phyloP scores from a whole-genome alignment of 805 yeast species.

The Sugiyamaella qingdaonensis region DNA sequence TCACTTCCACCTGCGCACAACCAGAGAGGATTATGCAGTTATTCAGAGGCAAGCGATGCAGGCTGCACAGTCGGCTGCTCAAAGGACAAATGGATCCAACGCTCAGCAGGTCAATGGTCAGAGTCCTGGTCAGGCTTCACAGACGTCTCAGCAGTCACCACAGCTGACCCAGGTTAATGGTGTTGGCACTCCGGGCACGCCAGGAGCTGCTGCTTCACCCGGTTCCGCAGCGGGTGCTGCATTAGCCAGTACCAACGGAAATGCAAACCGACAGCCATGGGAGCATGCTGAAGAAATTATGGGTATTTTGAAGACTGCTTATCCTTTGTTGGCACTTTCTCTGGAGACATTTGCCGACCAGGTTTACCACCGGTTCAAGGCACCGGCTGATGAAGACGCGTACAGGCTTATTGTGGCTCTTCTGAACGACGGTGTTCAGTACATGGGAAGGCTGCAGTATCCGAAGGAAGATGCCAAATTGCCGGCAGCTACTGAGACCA shows the following conservation, averaged over 20 bases:
- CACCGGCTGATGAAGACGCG: slow-evolving; percentile 93
- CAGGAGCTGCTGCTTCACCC: slow-evolving; percentile 3
- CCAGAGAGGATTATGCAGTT: slow-evolving; percentile 88
- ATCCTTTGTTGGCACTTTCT: slow-evolving; percentile 87
- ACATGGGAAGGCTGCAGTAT: slow-evolving; percentile 76
- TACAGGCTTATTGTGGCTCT: slow-evolving; percentile 89
- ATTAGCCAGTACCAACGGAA: slow-evolving; percentile 5
- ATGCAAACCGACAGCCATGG: slow-evolving; percentile 72
- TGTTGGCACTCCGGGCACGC: not conserved
- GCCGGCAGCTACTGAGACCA: slow-evolving; percentile 88
- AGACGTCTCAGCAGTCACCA: not conserved
- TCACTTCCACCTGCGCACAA: slow-evolving; percentile 91
- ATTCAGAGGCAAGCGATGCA: slow-evolving; percentile 71
- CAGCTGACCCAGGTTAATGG: slow-evolving; percentile 1
- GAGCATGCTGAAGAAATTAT: slow-evolving; percentile 88
- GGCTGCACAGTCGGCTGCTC: slow-evolving; percentile 38
- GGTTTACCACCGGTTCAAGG: slow-evolving; percentile 87
- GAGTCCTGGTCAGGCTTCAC: not conserved
- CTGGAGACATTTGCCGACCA: slow-evolving; percentile 95
- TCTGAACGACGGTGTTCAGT: slow-evolving; percentile 89
- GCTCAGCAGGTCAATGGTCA: not conserved
- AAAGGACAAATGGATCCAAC: slow-evolving; percentile 9
- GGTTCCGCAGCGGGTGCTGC: slow-evolving; percentile 9
- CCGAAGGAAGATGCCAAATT: slow-evolving; percentile 85
- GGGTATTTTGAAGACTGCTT: slow-evolving; percentile 94